Evolutionary conservation across 495 filamentous ascomycete species (phyloP), one percentile per base, ranked within the genome.

Genomic region (Penicillium turbatum): DNA sequence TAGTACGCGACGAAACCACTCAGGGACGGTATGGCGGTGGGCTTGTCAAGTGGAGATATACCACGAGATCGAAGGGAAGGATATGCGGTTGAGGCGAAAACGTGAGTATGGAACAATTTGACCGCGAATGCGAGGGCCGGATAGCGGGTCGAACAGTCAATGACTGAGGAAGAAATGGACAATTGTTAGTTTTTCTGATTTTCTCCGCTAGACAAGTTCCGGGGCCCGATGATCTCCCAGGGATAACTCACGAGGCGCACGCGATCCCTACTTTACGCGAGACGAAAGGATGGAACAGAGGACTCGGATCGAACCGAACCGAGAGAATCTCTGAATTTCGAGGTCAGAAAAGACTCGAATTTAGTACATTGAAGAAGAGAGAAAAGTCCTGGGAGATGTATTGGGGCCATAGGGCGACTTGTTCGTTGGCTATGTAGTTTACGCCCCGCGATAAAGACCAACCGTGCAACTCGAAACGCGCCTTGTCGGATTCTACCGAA

Each of bases 191-290:
- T 15, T 24, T 53, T 36, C 19, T 27, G 40, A 29, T 36, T 26
- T 15, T 17, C 17, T 37, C 27, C 27, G 30, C 37, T 24, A 6
- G 27, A 26, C 43, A 37, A 32, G n/a, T 24, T 31, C 13, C 42
- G n/a, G 40, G 32, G 12, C n/a, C 17, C 38, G 36, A 17, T 19
- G 27, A 46, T 32, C 36, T 45, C 32, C 44, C 56, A 66, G 65
- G 63, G 65, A 64, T 59, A 56, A 65, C 55, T 60, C 55, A 65
- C 62, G 16, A 57, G 44, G 55, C 45, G 51, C 56, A 57, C 61
- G 55, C 55, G 58, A 64, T 59, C 51, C 26, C 45, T n/a, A n/a
- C n/a, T 24, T 24, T 41, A 9, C 6, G 43, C 41, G 21, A 16
- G 17, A 5, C 16, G 37, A 6, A n/a, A 40, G 12, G 31, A 5